Percentiles rank a stretch among this genome's conserved stretches.
phyloP scores from a whole-genome alignment of 1,284 basidiomycete genomes.

The Exsudoporus floridanus region DNA sequence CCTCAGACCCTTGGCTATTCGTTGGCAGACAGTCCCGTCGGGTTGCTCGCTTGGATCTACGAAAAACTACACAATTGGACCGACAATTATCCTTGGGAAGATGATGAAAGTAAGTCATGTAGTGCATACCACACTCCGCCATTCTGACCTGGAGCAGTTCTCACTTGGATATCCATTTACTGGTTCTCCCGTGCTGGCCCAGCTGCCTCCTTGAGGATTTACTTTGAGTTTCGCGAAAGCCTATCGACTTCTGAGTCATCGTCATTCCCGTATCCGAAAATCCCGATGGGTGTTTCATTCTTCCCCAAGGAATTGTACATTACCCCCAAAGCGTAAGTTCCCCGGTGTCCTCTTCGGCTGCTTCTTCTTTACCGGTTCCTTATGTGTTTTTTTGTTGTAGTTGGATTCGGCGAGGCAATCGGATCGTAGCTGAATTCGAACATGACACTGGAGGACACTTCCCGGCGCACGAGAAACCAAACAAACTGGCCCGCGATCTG shows the following conservation, averaged over 20 bases:
- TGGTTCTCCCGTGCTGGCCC: constrained; percentile 59
- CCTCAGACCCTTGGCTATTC: constrained; percentile 61
- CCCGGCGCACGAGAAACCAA: constrained; percentile 39
- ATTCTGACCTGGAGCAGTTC: constrained; percentile 35
- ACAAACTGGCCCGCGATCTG: constrained; percentile 38
- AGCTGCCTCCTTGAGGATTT: constrained; percentile 53
- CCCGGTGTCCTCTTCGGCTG: no score
- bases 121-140: constrained; percentile 1
- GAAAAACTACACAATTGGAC: constrained; percentile 56
- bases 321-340: constrained; percentile 41
- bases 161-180: constrained; percentile 60
- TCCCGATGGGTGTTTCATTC: constrained; percentile 48
- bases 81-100: constrained; percentile 50
- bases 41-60: constrained; percentile 59
- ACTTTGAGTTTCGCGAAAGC: constrained; percentile 41
- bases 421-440: constrained; percentile 25
- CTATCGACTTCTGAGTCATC: background rate
- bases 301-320: constrained; percentile 47
- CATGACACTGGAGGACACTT: constrained; percentile 45
- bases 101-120: constrained; percentile 44
- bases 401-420: constrained; percentile 23
- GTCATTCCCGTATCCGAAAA: constrained; percentile 16
- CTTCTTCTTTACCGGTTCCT: no score
- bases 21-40: constrained; percentile 57
- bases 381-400: constrained; percentile 7